Base-by-base conservation (phyloP, 192 early-diverging fungal species). In the Globomyces pollinis-pini region DNA sequence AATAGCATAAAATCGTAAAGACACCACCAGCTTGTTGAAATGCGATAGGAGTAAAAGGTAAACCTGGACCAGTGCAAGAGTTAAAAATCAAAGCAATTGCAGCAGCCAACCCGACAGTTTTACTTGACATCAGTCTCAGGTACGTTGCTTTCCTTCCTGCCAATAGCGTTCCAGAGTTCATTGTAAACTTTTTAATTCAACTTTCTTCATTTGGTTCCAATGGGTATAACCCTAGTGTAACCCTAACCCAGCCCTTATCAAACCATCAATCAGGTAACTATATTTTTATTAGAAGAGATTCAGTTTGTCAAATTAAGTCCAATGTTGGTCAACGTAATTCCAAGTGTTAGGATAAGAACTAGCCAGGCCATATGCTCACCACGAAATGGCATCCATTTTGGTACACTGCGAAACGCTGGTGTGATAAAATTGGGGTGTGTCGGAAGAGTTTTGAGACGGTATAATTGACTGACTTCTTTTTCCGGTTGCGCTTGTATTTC, bases 81-180 rank as follows among this genome's bases (percentile, higher is more conserved):
- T 81, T 81, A 55, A 76, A 67, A 1, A 81, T 59, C 11, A 81
- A 64, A 7, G 66, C 63, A 12, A 80, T 36, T 8, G 76, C 77
- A 30, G 64, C 74, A 33, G 72, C 57, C 33, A 74, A 73, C 20
- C 69, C 69, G 18, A 80, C 8, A 8, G 23, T 47, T 26, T 47
- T 47, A n/a, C n/a, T n/a, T n/a, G n/a, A n/a, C n/a, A n/a, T n/a
- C n/a, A n/a, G n/a, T n/a, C n/a, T n/a, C n/a, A n/a, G n/a, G n/a
- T n/a, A n/a, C n/a, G n/a, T n/a, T n/a, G n/a, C n/a, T n/a, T n/a
- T n/a, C n/a, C n/a, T n/a, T n/a, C n/a, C n/a, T n/a, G n/a, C n/a
- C n/a, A n/a, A n/a, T n/a, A n/a, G n/a, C n/a, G n/a, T n/a, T n/a
- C n/a, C n/a, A n/a, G n/a, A n/a, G n/a, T n/a, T n/a, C n/a, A n/a